Conservation (phyloP, 345 rosid species). For the Eutrema yunnanense region DNA sequence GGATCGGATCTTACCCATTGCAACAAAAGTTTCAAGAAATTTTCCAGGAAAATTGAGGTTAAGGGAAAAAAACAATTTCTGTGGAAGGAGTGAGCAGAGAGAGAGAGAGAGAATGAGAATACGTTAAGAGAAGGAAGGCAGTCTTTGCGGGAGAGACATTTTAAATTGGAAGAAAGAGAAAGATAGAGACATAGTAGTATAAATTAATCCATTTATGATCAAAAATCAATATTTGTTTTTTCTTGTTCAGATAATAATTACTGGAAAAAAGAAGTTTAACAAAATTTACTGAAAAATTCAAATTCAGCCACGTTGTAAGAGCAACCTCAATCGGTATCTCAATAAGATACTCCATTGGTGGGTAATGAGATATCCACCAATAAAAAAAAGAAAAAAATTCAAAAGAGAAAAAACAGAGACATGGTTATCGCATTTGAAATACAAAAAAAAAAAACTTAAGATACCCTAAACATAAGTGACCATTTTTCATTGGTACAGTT, state of each 20-base stretch:
- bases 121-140: slow-evolving; percentile 63
- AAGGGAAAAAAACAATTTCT: neutral
- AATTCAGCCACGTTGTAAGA: neutral
- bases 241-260: neutral
- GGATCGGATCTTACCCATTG: slow-evolving; percentile 45
- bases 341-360: too few species aligned
- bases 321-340: too few species aligned
- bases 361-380: too few species aligned
- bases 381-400: too few species aligned
- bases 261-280: neutral
- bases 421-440: too few species aligned
- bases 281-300: neutral
- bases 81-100: slow-evolving; percentile 1
- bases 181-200: neutral
- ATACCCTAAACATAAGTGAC: too few species aligned
- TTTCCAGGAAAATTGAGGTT: neutral
- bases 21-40: neutral
- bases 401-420: too few species aligned
- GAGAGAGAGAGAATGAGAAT: slow-evolving; percentile 15
- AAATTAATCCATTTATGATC: neutral
- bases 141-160: slow-evolving; percentile 51
- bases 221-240: neutral
- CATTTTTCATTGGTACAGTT: too few species aligned
- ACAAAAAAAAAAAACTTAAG: too few species aligned
- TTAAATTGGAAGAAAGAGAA: slow-evolving; percentile 44